These are phyloP conservation scores for Aureobasidium sp. DNA, from an alignment of 2,329 filamentous ascomycete genomes.

Conservation along the genomic window DNA sequence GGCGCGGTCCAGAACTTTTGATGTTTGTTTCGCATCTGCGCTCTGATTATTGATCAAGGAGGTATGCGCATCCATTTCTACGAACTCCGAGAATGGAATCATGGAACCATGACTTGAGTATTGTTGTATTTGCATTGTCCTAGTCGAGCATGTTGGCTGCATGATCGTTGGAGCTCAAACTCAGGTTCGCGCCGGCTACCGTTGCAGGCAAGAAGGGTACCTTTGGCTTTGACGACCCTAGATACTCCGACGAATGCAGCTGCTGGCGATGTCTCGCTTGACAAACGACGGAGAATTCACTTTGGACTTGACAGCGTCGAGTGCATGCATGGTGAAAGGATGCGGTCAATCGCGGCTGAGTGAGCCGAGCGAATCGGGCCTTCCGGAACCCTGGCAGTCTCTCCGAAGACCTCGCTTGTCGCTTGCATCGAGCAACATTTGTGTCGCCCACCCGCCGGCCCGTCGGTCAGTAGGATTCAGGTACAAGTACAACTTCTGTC, in stretches of 20 bases:
- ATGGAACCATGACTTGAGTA: background rate
- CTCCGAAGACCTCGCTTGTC: background rate
- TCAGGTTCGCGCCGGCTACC: background rate
- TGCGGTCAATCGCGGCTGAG: conserved; percentile 1
- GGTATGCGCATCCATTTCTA: background rate
- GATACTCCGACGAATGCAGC: background rate
- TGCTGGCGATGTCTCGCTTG: background rate
- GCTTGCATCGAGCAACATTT: background rate
- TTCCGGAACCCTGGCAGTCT: background rate
- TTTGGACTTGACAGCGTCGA: background rate
- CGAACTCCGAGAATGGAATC: background rate
- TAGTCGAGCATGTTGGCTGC: background rate
- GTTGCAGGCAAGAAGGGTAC: background rate
- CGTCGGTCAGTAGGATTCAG: background rate
- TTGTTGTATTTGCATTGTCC: background rate
- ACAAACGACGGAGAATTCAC: background rate
- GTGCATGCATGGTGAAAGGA: background rate
- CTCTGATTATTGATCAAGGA: background rate
- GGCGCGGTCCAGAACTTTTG: background rate
- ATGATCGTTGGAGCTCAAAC: background rate
- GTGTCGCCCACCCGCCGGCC: background rate
- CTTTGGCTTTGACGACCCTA: background rate
- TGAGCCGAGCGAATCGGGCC: conserved; percentile 8
- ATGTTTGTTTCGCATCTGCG: background rate
- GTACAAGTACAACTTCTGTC: background rate